These are phyloP conservation scores for Citrus mangshanensis DNA, from an alignment of 345 rosid genomes.

Conservation along the genomic window DNA sequence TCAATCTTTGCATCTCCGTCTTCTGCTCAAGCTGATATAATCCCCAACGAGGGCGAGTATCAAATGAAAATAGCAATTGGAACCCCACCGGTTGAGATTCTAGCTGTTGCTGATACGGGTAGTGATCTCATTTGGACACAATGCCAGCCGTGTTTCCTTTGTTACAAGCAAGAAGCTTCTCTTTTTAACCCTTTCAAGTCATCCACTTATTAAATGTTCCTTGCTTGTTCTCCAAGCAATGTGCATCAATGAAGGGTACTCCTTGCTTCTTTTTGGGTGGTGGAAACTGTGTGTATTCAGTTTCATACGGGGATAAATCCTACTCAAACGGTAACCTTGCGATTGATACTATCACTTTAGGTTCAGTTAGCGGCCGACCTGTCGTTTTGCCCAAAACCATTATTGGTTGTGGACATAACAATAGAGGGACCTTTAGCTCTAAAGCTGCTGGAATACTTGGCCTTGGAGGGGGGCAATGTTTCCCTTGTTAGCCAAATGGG, in stretches of 20 bases:
- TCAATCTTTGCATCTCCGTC: not conserved
- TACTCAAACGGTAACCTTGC: conserved; percentile 19
- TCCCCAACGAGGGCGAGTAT: not conserved
- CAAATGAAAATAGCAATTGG: conserved; percentile 25
- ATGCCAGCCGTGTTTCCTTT: not conserved
- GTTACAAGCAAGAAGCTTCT: too few species aligned
- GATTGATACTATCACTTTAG: conserved; percentile 36
- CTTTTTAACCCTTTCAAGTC: too few species aligned
- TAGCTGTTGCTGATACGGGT: conserved; percentile 14
- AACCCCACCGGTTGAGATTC: conserved; percentile 7
- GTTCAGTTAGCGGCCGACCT: conserved; percentile 26
- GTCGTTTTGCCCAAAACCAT: not conserved
- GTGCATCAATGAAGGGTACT: conserved; percentile 12
- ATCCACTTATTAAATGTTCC: too few species aligned
- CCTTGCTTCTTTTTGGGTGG: not conserved
- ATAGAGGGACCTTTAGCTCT: conserved; percentile 28
- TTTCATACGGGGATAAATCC: not conserved
- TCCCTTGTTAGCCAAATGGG: conserved; percentile 52
- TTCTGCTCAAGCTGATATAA: not conserved
- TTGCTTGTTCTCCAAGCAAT: conserved; percentile 10
- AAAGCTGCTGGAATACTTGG: conserved; percentile 52
- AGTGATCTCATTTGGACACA: conserved; percentile 31
- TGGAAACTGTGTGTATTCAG: conserved; percentile 26
- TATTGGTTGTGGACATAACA: too few species aligned
- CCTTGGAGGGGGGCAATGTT: conserved; percentile 45